A percentile compares a stretch with the other conserved stretches of the same genome.
phyloP scores from a whole-genome alignment of 1,284 basidiomycete species.

The Tylopilus sp. region DNA sequence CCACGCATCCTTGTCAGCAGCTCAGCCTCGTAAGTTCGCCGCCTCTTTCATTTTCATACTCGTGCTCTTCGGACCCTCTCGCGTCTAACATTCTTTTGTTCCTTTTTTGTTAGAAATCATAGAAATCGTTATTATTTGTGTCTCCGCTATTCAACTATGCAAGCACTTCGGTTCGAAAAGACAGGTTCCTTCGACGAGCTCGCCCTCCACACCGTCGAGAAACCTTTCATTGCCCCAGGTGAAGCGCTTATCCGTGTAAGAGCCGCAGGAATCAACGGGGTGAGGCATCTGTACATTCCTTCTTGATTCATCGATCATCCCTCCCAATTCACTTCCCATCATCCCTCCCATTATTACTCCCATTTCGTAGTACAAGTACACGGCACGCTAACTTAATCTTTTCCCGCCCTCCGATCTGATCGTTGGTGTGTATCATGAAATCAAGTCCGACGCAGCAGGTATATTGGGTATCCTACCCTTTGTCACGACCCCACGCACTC shows the following conservation, averaged over 20 bases:
- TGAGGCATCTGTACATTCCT: constrained; percentile 22
- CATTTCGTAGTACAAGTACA: no score
- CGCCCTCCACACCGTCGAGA: constrained; percentile 31
- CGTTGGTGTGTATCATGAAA: background rate
- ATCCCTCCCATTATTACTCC: no score
- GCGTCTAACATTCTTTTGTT: background rate
- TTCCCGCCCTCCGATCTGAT: background rate
- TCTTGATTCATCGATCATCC: no score
- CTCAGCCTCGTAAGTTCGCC: no score
- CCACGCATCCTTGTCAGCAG: background rate
- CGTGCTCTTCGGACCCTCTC: no score
- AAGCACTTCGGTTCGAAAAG: constrained; percentile 45
- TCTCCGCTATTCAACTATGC: constrained; percentile 28
- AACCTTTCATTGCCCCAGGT: constrained; percentile 39
- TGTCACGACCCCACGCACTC: constrained; percentile 44
- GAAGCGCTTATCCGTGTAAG: constrained; percentile 45
- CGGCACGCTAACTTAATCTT: no score
- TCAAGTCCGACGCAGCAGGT: constrained; percentile 44
- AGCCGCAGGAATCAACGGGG: constrained; percentile 48
- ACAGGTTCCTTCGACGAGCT: constrained; percentile 44
- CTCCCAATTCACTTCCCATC: no score
- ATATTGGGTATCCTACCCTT: constrained; percentile 41
- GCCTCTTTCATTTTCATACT: no score
- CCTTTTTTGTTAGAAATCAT: constrained; percentile 15
- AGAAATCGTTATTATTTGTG: background rate